Evolutionary conservation across 192 early-diverging fungal species (phyloP).

Genomic region (Linnemannia elongata): DNA sequence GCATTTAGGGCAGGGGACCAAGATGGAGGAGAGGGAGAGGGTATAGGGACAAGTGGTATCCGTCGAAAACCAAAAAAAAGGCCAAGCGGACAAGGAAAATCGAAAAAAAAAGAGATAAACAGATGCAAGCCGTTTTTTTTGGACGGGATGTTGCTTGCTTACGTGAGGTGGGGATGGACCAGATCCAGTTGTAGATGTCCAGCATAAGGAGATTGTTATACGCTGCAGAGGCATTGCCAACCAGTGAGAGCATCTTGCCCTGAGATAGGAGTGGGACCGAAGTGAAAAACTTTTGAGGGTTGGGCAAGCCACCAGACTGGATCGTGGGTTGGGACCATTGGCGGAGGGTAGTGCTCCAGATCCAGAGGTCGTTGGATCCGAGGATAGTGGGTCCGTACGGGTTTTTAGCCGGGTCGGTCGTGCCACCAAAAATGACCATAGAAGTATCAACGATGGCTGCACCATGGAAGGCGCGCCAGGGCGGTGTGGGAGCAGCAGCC

Average conservation of each 20-base stretch:
- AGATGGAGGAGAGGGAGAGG: background rate
- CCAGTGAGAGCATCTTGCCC: conserved; percentile 59
- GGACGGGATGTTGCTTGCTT: conserved; percentile 19
- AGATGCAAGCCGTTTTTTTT: too few species aligned
- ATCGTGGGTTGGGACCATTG: conserved; percentile 61
- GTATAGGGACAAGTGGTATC: background rate
- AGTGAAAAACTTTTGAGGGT: conserved; percentile 56
- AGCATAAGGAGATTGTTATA: conserved; percentile 52
- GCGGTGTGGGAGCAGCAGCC: conserved; percentile 24
- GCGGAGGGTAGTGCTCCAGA: conserved; percentile 59
- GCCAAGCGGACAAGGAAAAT: conserved; percentile 7
- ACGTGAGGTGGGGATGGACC: conserved; percentile 63
- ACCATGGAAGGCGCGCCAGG: conserved; percentile 54
- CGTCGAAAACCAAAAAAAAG: background rate
- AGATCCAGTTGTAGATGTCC: conserved; percentile 60
- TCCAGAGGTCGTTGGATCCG: conserved; percentile 61
- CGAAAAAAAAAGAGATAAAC: background rate
- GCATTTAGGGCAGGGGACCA: background rate
- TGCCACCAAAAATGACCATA: conserved; percentile 65
- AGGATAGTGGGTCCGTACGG: conserved; percentile 34
- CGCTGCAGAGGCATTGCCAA: conserved; percentile 58
- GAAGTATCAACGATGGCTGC: conserved; percentile 54
- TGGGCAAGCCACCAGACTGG: conserved; percentile 24
- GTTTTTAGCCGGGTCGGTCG: conserved; percentile 37
- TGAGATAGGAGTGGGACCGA: conserved; percentile 55